Evolutionary conservation across 768 basidiomycete genomes (phyloP).

Genomic region (Russula sp.): DNA sequence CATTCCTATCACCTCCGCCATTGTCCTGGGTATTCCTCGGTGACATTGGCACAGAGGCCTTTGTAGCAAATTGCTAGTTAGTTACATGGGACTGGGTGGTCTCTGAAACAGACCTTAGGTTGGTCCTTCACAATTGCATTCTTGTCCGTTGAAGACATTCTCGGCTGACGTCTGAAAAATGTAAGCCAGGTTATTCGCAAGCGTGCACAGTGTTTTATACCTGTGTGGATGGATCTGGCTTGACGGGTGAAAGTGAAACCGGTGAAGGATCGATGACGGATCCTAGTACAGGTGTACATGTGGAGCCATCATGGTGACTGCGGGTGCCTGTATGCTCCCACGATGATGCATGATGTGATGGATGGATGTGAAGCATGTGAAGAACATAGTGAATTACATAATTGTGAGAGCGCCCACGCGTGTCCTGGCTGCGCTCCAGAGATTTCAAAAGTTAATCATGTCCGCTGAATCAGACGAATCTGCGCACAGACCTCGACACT

Average conservation of each 20-base stretch:
- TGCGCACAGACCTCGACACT: slow-evolving; percentile 42
- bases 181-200: background rate
- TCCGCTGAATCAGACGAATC: slow-evolving; percentile 23
- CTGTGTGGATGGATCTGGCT: background rate
- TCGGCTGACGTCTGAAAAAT: background rate
- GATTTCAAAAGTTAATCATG: slow-evolving; percentile 4
- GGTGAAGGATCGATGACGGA: background rate
- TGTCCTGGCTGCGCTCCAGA: too few relatives aligned
- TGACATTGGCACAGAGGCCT: background rate
- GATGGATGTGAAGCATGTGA: too few relatives aligned
- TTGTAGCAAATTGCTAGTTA: background rate
- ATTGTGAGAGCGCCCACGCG: too few relatives aligned
- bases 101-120: background rate
- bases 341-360: too few relatives aligned
- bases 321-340: background rate
- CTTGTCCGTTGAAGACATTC: background rate
- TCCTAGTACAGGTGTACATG: too few relatives aligned
- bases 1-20: background rate
- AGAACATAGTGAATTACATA: too few relatives aligned
- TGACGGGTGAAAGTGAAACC: too few relatives aligned
- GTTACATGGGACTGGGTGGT: background rate
- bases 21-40: background rate
- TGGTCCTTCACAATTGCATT: background rate
- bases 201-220: background rate
- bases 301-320: background rate